A percentile compares a stretch with the other conserved stretches of the same genome.
Conservation (phyloP, 2,329 filamentous ascomycete species). For the Fusarium abutilonis region DNA sequence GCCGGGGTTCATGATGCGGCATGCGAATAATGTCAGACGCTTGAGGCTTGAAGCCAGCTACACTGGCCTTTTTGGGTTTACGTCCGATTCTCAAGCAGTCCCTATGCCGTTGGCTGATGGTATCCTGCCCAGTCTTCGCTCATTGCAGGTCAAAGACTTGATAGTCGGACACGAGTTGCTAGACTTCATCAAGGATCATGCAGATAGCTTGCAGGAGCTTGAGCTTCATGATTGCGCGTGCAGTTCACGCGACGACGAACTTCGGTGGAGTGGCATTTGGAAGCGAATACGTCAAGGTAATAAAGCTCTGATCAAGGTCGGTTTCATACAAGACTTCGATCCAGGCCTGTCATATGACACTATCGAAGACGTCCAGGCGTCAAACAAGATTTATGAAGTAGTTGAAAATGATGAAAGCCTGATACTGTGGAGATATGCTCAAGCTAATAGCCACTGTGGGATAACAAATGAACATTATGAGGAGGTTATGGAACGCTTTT, state of each 20-base stretch:
- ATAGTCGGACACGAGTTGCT: background rate
- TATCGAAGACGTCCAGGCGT: background rate
- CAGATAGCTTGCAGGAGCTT: background rate
- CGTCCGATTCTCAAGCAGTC: background rate
- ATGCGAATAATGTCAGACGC: background rate
- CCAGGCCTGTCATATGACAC: background rate
- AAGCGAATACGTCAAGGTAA: background rate
- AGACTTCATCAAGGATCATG: background rate
- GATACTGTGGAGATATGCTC: slow-evolving; percentile 10
- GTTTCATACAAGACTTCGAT: background rate
- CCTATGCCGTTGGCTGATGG: background rate
- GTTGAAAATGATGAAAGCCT: background rate
- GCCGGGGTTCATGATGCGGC: accelerated
- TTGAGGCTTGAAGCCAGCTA: background rate
- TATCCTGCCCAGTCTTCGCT: accelerated
- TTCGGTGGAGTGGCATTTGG: background rate
- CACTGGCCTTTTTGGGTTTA: background rate
- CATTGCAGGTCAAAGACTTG: background rate
- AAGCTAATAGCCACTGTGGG: background rate
- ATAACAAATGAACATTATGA: background rate
- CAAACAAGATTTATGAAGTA: background rate
- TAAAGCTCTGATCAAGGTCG: accelerated
- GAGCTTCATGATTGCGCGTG: slow-evolving; percentile 1
- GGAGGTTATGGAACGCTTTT: background rate
- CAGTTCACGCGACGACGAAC: background rate